Evolutionary conservation across 2,329 filamentous ascomycete species (phyloP), one percentile per base, ranked within the genome.

Genomic region (Penicillium paneum): DNA sequence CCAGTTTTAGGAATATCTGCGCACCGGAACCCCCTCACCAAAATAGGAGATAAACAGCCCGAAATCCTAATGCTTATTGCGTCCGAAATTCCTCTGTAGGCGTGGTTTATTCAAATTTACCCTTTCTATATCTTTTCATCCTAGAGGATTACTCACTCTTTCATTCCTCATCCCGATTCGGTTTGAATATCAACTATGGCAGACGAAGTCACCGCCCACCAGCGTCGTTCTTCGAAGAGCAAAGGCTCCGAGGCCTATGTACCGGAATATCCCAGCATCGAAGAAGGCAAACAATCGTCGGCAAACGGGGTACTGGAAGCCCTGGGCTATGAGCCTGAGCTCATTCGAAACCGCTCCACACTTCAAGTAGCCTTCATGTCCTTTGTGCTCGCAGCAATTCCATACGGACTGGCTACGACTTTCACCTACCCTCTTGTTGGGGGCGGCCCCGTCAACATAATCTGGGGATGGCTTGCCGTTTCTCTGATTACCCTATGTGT

Each of bases 311-410:
- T 56, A 8, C 50, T 64, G 5, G 62, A 64, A 39, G 62, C 59
- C 24, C 81, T 88, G 80, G 85, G 85, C 26, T 88, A 88, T 74
- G 81, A 80, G 69, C 76, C 78, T 36, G 85, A 88, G 65, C 67
- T 89, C 42, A 83, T 84, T 7, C 78, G 84, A 56, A 84, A 82
- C 63, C 71, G 76, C 58, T 87, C 84, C 32, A 49, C 63, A 39
- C 61, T 60, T 52, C 61, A 62, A 49, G 57, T 64, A 28, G 59
- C 57, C 6, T 63, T 64, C 17, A 63, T 62, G 60, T 62, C 55
- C 41, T 89, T 89, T 67, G 85, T 85, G 49, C 88, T 89, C 70
- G 88, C 88, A 81, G 85, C 85, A 4, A 84, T 85, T 7, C 84
- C 84, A 0, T 87, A 85, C 61, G 85, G 85, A 42, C 74, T 88